Evolutionary conservation across 495 filamentous ascomycete species (phyloP).

Genomic region (Letharia lupina): DNA sequence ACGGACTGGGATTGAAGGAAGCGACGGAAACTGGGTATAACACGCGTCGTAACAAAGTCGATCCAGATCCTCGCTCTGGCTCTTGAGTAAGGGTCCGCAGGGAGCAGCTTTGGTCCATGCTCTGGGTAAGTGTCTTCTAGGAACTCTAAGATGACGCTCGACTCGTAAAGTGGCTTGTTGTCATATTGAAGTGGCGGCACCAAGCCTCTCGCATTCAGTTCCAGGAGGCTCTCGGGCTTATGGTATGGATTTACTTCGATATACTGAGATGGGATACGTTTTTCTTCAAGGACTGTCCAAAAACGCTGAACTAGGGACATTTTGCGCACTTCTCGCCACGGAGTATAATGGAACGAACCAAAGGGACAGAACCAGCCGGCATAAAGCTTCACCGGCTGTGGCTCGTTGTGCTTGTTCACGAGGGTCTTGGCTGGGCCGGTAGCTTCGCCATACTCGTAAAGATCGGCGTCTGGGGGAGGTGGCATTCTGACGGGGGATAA

Average conservation of each 20-base stretch:
- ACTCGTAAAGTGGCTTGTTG: slow-evolving; percentile 56
- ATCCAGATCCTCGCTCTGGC: slow-evolving; percentile 59
- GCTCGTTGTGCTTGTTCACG: slow-evolving; percentile 40
- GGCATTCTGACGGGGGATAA: background rate
- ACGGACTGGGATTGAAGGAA: slow-evolving; percentile 54
- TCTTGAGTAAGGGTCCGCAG: slow-evolving; percentile 46
- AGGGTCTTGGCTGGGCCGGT: slow-evolving; percentile 43
- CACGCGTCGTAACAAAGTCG: slow-evolving; percentile 54
- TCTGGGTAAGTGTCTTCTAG: slow-evolving; percentile 57
- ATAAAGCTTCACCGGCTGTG: slow-evolving; percentile 50
- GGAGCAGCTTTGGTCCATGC: slow-evolving; percentile 41
- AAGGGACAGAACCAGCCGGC: slow-evolving; percentile 52
- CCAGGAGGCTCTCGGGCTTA: slow-evolving; percentile 53
- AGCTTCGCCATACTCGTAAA: slow-evolving; percentile 46
- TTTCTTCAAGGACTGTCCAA: slow-evolving; percentile 62
- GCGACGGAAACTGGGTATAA: slow-evolving; percentile 56
- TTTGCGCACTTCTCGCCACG: background rate
- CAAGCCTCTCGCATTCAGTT: slow-evolving; percentile 59
- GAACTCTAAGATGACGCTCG: slow-evolving; percentile 58
- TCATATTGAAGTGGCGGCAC: slow-evolving; percentile 54
- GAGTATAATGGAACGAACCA: slow-evolving; percentile 28
- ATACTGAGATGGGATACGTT: slow-evolving; percentile 56
- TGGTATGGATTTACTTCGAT: slow-evolving; percentile 66
- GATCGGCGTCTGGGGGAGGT: slow-evolving; percentile 34
- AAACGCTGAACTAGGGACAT: slow-evolving; percentile 46